Base-by-base conservation (phyloP, 176 grass and related monocot species). In the Cenchrus purpureus region DNA sequence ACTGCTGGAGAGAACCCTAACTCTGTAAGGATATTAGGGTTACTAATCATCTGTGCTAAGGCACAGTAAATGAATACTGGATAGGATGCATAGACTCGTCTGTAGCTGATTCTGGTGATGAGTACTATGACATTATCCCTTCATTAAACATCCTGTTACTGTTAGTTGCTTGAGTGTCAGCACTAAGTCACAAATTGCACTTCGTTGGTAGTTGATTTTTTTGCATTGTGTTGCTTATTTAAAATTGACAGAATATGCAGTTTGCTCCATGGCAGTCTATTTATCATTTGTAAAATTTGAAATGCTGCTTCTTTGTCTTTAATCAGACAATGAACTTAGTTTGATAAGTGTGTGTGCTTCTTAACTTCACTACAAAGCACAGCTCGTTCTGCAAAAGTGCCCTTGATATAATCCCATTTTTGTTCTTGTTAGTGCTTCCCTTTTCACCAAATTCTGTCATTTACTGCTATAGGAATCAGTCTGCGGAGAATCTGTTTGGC, bases 401-500 rank as follows among this genome's bases (percentile, higher is more conserved):
- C 46, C 13, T n/a, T 82, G 16, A 8, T 71, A 14, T 82, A 28
- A 8, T 71, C 20, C 19, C 19, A 20, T 65, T 65, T 65, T 73
- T 29, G 42, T 66, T 68, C 43, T 58, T 75, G 50, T 68, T 77
- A 74, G 56, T 77, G 28, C 53, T 68, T 65, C 68, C 2, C 22
- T 40, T 78, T 63, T 79, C 68, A 84, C 53, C 40, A 40, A 69
- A 70, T 19, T 42, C 58, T 77, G 31, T 16, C 69, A 57, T 82
- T 60, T 85, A 42, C 65, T 78, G 46, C n/a, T 29, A 25, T 52
- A 98, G 97, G 97, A 99, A 99, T 75, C 90, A 73, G 3, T 97
- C 88, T 60, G 97, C 97, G 17, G 92, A 99, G 82, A 84, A 84
- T 49, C 74, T 99, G 14, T 99, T 97, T 81, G 97, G 97, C 48